Base-by-base conservation (phyloP, 2,329 filamentous ascomycete species). In the Colletotrichum salicis region DNA sequence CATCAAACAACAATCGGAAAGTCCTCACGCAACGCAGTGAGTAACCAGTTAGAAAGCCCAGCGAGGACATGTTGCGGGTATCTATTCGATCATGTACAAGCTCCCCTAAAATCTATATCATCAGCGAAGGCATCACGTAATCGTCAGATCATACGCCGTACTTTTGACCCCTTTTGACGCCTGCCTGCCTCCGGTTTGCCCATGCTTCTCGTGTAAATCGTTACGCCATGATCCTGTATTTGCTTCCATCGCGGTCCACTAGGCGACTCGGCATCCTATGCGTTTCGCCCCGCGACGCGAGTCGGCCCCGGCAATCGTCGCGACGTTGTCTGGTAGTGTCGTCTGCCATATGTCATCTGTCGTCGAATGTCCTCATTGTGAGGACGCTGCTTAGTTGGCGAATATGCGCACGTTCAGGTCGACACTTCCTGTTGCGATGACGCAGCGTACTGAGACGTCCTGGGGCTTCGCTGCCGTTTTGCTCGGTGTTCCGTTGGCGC, bases 401-500 rank as follows among this genome's bases (percentile, higher is more conserved):
- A 96, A 97, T 64, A 97, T 90, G 76, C 93, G 88, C 74, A 97
- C 89, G 75, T 91, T 94, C 78, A 91, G 84, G 84, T 97, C 94
- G 70, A 97, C 94, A 79, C 94, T 94, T 45, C 94, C 94, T 3
- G 94, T 97, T 10, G 94, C 95, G 76, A 97, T 92, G 22, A 97
- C 91, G 79, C 94, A 97, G 73, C 94, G 88, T 73, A 97, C 94
- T 75, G 91, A 90, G 58, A 90, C 86, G 70, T 90, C 88, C 2
- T 48, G 48, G 80, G 80, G 2, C 80, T 79, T 27, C 5, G 81
- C 75, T 54, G 82, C 78, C 63, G 88, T 86, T 78, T 92, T 91
- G 77, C 80, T 83, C 7, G 83, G 78, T 11, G 81, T 77, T 52
- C 83, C 83, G 37, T 86, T 84, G 45, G 77, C 77, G 31, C 85